Percentiles rank a stretch among this genome's conserved stretches.
Conservation (phyloP, 257 asterid genomes). For the Euphrasia confusa region DNA sequence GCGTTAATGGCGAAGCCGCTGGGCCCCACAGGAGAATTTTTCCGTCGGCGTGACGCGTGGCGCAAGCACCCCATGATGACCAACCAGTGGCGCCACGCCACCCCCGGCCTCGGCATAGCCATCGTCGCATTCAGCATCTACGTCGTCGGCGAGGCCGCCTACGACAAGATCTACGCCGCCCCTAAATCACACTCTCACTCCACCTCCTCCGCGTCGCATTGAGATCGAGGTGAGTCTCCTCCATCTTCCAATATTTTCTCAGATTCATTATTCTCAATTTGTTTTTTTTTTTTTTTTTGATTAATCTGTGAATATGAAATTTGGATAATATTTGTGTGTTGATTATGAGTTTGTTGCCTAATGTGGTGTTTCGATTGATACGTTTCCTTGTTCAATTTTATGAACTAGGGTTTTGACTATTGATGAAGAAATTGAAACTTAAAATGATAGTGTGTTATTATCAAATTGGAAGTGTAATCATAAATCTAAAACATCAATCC, state of each 20-base stretch:
- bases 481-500: background rate
- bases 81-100: slow-evolving; percentile 88
- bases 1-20: slow-evolving; percentile 48
- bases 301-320: background rate
- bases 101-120: slow-evolving; percentile 91
- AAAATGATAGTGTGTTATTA: background rate
- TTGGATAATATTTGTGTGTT: background rate
- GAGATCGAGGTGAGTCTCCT: slow-evolving; percentile 5
- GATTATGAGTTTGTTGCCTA: background rate
- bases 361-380: background rate
- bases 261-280: background rate
- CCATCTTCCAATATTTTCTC: background rate
- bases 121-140: slow-evolving; percentile 76
- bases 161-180: slow-evolving; percentile 66
- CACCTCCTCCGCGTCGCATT: slow-evolving; percentile 19
- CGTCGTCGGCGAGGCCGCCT: slow-evolving; percentile 53
- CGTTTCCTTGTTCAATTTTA: background rate
- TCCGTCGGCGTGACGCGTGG: slow-evolving; percentile 90
- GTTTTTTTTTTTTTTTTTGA: background rate
- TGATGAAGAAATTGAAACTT: background rate
- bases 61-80: slow-evolving; percentile 88
- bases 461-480: background rate
- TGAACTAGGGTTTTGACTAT: slow-evolving; percentile 14
- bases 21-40: slow-evolving; percentile 92
- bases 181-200: slow-evolving; percentile 58